phyloP scores from a whole-genome alignment of 208 protist species.

The Trypanosoma platydactyli region DNA sequence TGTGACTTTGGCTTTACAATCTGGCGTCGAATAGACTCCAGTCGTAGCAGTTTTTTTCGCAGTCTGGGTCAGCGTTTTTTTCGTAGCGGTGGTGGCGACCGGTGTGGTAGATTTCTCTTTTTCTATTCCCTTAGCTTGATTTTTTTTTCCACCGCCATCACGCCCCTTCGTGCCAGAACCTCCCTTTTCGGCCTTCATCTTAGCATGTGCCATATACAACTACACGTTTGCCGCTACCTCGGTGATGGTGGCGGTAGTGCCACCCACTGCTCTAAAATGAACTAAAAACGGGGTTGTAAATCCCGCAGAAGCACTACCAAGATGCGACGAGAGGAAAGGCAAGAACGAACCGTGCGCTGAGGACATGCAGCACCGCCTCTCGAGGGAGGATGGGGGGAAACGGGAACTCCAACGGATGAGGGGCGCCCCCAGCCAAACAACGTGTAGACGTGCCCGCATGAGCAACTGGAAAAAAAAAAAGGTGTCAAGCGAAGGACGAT shows the following conservation, averaged over 20 bases:
- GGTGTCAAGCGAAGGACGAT: no score
- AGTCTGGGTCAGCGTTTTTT: background rate
- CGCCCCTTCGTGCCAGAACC: background rate
- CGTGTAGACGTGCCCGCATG: no score
- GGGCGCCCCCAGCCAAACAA: no score
- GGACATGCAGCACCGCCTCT: no score
- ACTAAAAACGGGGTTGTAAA: no score
- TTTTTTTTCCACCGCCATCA: background rate
- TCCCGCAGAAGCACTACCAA: constrained; percentile 9
- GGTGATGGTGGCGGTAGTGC: background rate
- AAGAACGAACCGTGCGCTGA: no score
- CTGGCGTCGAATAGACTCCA: background rate
- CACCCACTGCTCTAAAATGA: no score
- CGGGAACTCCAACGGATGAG: no score
- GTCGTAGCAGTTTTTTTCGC: background rate
- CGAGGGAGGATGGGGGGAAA: no score
- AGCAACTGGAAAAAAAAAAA: no score
- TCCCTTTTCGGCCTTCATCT: background rate
- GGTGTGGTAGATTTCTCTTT: background rate
- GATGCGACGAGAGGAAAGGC: constrained; percentile 19
- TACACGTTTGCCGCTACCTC: background rate
- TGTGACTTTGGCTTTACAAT: background rate
- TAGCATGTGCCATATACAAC: background rate
- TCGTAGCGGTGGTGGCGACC: background rate
- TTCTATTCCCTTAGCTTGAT: background rate